Evolutionary conservation across 2,329 filamentous ascomycete genomes (phyloP), one percentile per base, ranked within the genome.

Genomic region (Sarocladium brachiariae): DNA sequence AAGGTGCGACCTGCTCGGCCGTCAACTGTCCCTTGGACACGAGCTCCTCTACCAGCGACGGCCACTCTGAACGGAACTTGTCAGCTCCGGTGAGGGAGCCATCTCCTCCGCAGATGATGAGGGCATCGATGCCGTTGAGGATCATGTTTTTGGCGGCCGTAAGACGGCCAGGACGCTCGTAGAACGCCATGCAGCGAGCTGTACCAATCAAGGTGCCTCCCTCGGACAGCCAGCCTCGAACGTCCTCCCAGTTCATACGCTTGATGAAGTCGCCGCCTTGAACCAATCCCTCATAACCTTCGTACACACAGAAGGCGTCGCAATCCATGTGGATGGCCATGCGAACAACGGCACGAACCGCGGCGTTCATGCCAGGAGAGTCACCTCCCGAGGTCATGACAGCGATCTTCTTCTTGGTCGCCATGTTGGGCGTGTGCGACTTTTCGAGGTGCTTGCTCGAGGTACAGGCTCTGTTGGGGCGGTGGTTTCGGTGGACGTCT

Each of bases 41-140:
- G 54, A 99, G 79, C 73, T 99, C 93, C 49, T 88, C 75, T 53
- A 99, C 68, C 56, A 99, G 76, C 38, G 86, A 83, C 2, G 91
- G 89, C 93, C 93, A 99, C 66, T 99, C 93, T 48, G 80, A 75
- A 55, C 93, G 83, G 73, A 99, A 97, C 63, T 83, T 85, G 74
- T 99, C 93, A 50, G 93, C 93, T 64, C 93, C 93, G 10, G 93
- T 99, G 62, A 99, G 78, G 57, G 89, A 95, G 55, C 93, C 93
- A 66, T 99, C 93, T 72, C 93, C 93, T 66, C 93, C 93, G 67
- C 92, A 97, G 65, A 99, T 95, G 61, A 99, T 86, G 60, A 99
- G 77, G 50, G 93, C 93, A 65, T 99, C 90, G 58, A 99, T 97
- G 63, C 93, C 93, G 58, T 89, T 83, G 54, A 89, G 69, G 37